Evolutionary conservation across 371 early-diverging fungal genomes (phyloP), one percentile per base, ranked within the genome.

Genomic region (Circinella umbellata): DNA sequence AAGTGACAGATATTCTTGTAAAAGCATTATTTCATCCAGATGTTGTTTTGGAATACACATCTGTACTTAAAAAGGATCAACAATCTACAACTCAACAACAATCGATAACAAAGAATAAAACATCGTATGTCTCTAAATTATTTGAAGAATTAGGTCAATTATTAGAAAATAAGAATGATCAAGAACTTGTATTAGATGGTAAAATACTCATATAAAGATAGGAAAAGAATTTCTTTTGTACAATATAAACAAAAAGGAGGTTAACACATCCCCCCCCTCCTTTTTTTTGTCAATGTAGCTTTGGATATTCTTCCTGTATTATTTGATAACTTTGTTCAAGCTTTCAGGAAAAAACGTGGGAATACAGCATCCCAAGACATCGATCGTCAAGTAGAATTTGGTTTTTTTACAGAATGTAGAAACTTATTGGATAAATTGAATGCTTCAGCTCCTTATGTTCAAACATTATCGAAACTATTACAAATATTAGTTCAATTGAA

Each of bases 1-100:
- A 57, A 18, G 49, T 80, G 18, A 72, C 76, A 0, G 57, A 74
- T 38, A 73, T 80, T 17, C 53, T 80, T 4, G 70, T 69, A 5
- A 76, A 80, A 47, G 76, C 64, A 1, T 59, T 84, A 9, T 84
- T 80, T 61, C 84, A 84, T 42, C 61, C 76, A 10, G 84, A 84
- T 47, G 80, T 74, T 4, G 69, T 84, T 20, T 62, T 81, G 20
- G 84, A 84, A 64, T 84, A 77, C 54, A 80, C 74, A 0, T 76
- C 81, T 17, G 69, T 84, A 4, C 61, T 81, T 15, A 79, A 75
- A 54, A 78, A 79, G 49, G 20, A 49, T 38, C n/a, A 47, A 10
- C 51, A n/a, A 34, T 20, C 13, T 4, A 49, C 68, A 3, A 20
- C 55, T n/a, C 55, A 10, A 48, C 70, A 18, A 51, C 51, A 51